Base-by-base conservation (phyloP, 2,329 filamentous ascomycete genomes). In the Fusarium sp. region DNA sequence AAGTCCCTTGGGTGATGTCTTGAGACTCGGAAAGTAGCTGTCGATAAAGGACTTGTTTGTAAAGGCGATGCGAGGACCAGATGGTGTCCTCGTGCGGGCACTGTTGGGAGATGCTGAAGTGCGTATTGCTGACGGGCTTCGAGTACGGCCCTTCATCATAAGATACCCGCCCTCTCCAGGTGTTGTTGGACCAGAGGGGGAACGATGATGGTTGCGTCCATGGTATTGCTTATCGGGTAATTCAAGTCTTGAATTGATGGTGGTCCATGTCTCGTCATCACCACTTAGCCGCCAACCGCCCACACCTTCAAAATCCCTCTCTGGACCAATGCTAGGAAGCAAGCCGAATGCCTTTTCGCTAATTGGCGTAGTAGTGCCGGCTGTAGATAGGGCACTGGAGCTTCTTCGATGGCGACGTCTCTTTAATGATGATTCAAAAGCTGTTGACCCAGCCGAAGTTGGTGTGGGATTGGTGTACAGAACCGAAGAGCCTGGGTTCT, bases 271-370 rank as follows among this genome's bases (percentile, higher is more conserved):
- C 41, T 84, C 79, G 28, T 86, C 83, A 56, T 85, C 81, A 20
- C 63, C 63, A 14, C 78, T 76, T 18, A 88, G 68, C 49, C 86
- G 80, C 86, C 87, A 89, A 4, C 87, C 87, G 20, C 87, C 87
- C 3, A 89, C 77, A 10, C 87, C 87, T 69, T 89, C 87, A 68
- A 85, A 89, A 72, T 89, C 87, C 30, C 87, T 80, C 55, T 85
- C 83, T 5, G 85, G 78, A 0, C 86, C 86, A 34, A 86, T 76
- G 63, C 82, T 85, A 10, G 84, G 82, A 16, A 82, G 78, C 18
- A 87, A 72, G 8, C 82, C 79, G 45, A 83, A 72, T 10, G 78
- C 76, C 48, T 75, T 77, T 25, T 83, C 78, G 63, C 79, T 78
- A 48, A 77, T 67, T 13, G 78, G 76, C 0, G 79, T 79, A n/a